Conservation (phyloP, 768 basidiomycete genomes). For the Kwoniella europaea region DNA sequence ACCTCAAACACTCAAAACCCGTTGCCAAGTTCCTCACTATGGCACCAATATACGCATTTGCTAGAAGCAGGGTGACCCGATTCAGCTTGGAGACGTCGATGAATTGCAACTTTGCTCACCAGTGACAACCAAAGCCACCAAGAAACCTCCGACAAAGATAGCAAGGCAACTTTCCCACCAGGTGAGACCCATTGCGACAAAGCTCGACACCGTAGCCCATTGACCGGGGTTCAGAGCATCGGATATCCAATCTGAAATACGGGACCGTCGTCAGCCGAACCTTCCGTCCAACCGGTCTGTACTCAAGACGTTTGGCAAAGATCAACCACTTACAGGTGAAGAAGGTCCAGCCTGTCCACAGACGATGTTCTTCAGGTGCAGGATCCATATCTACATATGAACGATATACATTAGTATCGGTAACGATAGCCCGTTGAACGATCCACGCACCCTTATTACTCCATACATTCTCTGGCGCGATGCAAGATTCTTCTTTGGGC, state of each 20-base stretch:
- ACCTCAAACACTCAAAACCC: no score
- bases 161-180: constrained; percentile 82
- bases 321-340: constrained; percentile 33
- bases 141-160: constrained; percentile 79
- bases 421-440: not conserved
- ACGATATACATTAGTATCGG: constrained; percentile 4
- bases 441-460: constrained; percentile 41
- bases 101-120: constrained; percentile 20
- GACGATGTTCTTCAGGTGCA: constrained; percentile 34
- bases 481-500: constrained; percentile 48
- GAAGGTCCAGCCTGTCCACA: constrained; percentile 45
- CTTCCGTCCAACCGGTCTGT: not conserved
- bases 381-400: constrained; percentile 45
- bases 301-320: not conserved
- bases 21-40: constrained; percentile 9
- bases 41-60: constrained; percentile 50
- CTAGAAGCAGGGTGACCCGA: not conserved
- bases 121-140: constrained; percentile 66
- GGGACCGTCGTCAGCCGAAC: not conserved
- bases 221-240: constrained; percentile 41
- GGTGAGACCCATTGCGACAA: constrained; percentile 41
- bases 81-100: not conserved
- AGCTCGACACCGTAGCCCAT: constrained; percentile 40
- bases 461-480: constrained; percentile 46
- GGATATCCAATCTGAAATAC: constrained; percentile 40